A percentile compares a stretch with the other conserved stretches of the same genome.
phyloP scores from a whole-genome alignment of 2,329 filamentous ascomycete genomes.

The Xenoacremonium recifei region DNA sequence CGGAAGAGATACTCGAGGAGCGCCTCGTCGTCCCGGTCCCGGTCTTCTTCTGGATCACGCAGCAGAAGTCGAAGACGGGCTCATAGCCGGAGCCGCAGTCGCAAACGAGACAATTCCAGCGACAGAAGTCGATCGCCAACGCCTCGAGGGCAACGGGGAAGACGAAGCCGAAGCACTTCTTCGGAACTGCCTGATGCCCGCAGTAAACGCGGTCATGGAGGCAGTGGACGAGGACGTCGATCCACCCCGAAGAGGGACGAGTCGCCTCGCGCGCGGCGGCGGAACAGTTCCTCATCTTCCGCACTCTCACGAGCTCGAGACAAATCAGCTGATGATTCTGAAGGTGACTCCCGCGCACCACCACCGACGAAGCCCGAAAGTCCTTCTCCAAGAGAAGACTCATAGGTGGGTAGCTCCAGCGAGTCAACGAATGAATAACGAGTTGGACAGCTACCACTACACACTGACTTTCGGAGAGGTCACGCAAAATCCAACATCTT shows the following conservation, averaged over 20 bases:
- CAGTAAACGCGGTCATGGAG: conserved; percentile 6
- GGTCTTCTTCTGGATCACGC: conserved; percentile 33
- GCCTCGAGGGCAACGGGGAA: conserved; percentile 15
- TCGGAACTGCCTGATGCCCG: conserved; percentile 12
- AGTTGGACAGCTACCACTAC: too few species aligned
- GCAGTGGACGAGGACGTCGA: conserved; percentile 8
- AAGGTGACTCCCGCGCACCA: conserved; percentile 28
- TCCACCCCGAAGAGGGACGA: conserved; percentile 14
- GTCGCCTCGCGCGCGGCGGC: conserved; percentile 35
- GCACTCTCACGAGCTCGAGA: conserved; percentile 48
- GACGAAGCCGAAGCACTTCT: conserved; percentile 12
- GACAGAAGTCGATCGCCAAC: conserved; percentile 14
- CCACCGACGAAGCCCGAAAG: conserved; percentile 15
- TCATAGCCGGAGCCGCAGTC: conserved; percentile 20
- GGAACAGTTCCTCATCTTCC: conserved; percentile 52
- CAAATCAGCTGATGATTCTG: conserved; percentile 56
- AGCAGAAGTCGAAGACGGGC: conserved; percentile 8
- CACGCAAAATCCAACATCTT: too few species aligned
- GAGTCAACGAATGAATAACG: too few species aligned
- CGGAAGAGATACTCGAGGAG: conserved; percentile 36
- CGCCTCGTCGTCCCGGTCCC: conserved; percentile 41
- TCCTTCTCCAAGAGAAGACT: conserved; percentile 12
- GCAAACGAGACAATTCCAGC: not conserved
- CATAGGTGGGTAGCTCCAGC: conserved; percentile 25
- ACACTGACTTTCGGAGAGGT: too few species aligned